Evolutionary conservation across 179 eudicot species (phyloP).

Genomic region (Amaranthus tricolor): DNA sequence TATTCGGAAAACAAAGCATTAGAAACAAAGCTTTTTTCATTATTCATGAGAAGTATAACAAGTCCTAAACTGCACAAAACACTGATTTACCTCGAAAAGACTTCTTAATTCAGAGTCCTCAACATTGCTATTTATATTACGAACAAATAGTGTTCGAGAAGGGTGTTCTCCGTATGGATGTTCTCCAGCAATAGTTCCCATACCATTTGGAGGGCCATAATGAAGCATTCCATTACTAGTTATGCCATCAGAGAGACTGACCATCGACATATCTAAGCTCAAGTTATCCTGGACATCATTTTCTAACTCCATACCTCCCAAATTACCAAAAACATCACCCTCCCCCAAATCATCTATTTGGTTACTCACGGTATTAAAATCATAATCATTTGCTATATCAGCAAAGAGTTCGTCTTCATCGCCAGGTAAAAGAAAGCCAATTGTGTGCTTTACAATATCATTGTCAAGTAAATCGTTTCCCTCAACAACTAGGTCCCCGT

Average conservation of each 20-base stretch:
- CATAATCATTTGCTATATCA: conserved; percentile 63
- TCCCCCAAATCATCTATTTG: conserved; percentile 68
- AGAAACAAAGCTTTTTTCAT: not conserved
- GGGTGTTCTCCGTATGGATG: conserved; percentile 90
- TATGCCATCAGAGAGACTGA: conserved; percentile 57
- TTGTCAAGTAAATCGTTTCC: conserved; percentile 44
- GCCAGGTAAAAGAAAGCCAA: conserved; percentile 60
- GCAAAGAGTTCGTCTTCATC: conserved; percentile 85
- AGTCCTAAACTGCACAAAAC: not conserved
- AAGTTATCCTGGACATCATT: conserved; percentile 56
- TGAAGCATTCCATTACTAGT: conserved; percentile 53
- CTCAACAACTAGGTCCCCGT: conserved; percentile 39
- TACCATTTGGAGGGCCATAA: conserved; percentile 48
- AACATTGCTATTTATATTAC: conserved; percentile 79
- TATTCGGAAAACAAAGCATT: not conserved
- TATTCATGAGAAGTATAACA: not conserved
- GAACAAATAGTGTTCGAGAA: conserved; percentile 81
- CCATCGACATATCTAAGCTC: conserved; percentile 43
- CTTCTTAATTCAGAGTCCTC: conserved; percentile 74
- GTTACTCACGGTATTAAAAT: conserved; percentile 38
- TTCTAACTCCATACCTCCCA: conserved; percentile 87
- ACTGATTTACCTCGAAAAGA: conserved; percentile 69
- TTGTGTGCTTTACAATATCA: conserved; percentile 35
- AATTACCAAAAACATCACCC: conserved; percentile 68
- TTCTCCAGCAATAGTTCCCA: conserved; percentile 71